phyloP scores from a whole-genome alignment of 495 filamentous ascomycete genomes.

The Penicillium canescens region DNA sequence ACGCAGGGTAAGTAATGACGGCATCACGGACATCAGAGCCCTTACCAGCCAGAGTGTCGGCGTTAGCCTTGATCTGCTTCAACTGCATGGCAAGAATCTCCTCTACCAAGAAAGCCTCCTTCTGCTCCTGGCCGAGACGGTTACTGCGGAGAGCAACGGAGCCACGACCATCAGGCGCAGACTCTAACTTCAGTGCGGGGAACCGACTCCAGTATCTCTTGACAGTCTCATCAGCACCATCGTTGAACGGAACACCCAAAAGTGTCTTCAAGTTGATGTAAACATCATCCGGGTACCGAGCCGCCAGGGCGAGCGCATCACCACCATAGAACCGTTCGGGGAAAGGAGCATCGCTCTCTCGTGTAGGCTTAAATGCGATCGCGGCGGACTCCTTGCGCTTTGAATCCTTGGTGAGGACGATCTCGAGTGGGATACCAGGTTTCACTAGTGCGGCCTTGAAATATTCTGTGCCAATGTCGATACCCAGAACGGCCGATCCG shows the following conservation, averaged over 20 bases:
- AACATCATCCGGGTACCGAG: slow-evolving; percentile 87
- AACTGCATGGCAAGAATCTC: slow-evolving; percentile 97
- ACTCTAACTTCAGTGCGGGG: slow-evolving; percentile 58
- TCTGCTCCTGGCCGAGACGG: slow-evolving; percentile 60
- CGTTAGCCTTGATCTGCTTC: slow-evolving; percentile 82
- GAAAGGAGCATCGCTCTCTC: slow-evolving; percentile 58
- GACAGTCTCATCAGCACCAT: slow-evolving; percentile 57
- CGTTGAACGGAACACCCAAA: slow-evolving; percentile 65
- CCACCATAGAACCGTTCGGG: slow-evolving; percentile 91
- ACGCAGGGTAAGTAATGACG: slow-evolving; percentile 90
- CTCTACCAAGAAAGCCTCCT: slow-evolving; percentile 81
- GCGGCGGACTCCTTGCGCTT: slow-evolving; percentile 92
- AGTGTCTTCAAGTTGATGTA: slow-evolving; percentile 91
- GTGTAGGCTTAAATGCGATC: slow-evolving; percentile 86
- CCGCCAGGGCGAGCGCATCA: slow-evolving; percentile 83
- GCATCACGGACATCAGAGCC: slow-evolving; percentile 71
- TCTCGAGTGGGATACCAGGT: slow-evolving; percentile 96
- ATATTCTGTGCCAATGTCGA: slow-evolving; percentile 96
- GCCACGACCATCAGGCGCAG: slow-evolving; percentile 53
- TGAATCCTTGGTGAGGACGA: slow-evolving; percentile 98
- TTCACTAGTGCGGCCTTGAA: slow-evolving; percentile 97
- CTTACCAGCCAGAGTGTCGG: slow-evolving; percentile 81
- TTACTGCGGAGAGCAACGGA: slow-evolving; percentile 78
- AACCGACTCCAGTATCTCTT: slow-evolving; percentile 68
- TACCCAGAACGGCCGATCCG: slow-evolving; percentile 76